Evolutionary conservation across 345 rosid species (phyloP).

Genomic region (Gossypium sturtianum): DNA sequence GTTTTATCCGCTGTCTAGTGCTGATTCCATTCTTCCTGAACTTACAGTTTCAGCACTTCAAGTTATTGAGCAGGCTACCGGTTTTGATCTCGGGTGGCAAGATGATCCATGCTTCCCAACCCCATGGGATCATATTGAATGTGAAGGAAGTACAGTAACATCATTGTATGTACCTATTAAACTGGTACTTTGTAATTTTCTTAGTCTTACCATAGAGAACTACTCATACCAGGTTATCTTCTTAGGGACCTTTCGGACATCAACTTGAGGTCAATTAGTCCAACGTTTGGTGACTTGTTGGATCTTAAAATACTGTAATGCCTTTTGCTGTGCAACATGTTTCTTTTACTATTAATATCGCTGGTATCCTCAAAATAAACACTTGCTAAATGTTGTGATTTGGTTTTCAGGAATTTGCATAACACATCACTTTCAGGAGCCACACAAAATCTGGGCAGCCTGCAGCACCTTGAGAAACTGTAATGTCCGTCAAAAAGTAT

Average conservation of each 20-base stretch:
- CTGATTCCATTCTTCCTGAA: slow-evolving; percentile 8
- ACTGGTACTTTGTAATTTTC: not conserved
- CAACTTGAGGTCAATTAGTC: slow-evolving; percentile 74
- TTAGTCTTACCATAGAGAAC: not conserved
- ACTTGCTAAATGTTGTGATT: slow-evolving; percentile 5
- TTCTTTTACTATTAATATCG: not conserved
- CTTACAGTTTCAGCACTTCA: slow-evolving; percentile 84
- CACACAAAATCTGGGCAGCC: slow-evolving; percentile 71
- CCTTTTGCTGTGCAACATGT: not conserved
- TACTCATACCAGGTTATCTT: slow-evolving; percentile 13
- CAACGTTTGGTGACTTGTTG: slow-evolving; percentile 82
- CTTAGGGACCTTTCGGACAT: slow-evolving; percentile 66
- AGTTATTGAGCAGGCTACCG: slow-evolving; percentile 74
- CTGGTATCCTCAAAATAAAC: not conserved
- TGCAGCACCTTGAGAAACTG: slow-evolving; percentile 72
- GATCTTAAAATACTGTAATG: slow-evolving; percentile 76
- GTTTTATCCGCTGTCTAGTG: not conserved
- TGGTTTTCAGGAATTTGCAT: slow-evolving; percentile 69
- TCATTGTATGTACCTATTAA: slow-evolving; percentile 46
- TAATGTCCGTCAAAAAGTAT: slow-evolving; percentile 27
- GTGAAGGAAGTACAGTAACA: slow-evolving; percentile 72
- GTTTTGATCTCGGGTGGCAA: slow-evolving; percentile 79
- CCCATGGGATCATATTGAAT: slow-evolving; percentile 64
- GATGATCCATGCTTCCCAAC: slow-evolving; percentile 89
- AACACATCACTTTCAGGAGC: slow-evolving; percentile 82